phyloP scores from a whole-genome alignment of 345 rosid species.

The Eucalyptus shirleyi region DNA sequence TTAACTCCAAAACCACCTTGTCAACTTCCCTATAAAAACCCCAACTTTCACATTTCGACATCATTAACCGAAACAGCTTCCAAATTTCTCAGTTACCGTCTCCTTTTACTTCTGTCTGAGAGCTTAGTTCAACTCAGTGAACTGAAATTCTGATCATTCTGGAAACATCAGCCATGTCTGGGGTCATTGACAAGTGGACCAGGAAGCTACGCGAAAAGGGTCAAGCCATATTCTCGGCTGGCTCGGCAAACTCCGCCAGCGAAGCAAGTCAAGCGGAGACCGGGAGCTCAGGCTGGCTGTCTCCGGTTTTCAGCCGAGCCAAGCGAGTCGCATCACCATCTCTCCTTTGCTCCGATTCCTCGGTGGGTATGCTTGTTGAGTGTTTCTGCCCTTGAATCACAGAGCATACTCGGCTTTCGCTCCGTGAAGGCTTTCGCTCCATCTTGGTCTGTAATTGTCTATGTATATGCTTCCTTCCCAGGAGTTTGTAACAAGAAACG shows the following conservation, averaged over 20 bases:
- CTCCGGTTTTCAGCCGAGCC: neutral
- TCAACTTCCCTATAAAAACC: neutral
- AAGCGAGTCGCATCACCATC: neutral
- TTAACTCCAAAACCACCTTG: neutral
- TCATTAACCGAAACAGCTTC: neutral
- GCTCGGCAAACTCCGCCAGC: neutral
- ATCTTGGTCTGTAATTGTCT: neutral
- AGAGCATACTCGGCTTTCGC: neutral
- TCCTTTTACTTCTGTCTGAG: neutral
- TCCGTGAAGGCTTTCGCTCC: neutral
- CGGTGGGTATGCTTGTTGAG: neutral
- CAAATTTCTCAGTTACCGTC: neutral
- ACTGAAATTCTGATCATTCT: neutral
- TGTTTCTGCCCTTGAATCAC: neutral
- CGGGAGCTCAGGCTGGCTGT: neutral
- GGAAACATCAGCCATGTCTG: constrained; percentile 17
- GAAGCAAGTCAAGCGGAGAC: neutral
- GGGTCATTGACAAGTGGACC: constrained; percentile 29
- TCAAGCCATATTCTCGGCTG: constrained; percentile 1
- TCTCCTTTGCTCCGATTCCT: neutral
- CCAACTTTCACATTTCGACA: neutral
- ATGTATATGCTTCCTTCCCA: neutral
- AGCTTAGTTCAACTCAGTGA: neutral
- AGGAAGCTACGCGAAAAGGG: constrained; percentile 25
- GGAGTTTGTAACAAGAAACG: neutral